Evolutionary conservation across 1,284 basidiomycete genomes (phyloP), one percentile per base, ranked within the genome.

Genomic region (Ustilago sp.): DNA sequence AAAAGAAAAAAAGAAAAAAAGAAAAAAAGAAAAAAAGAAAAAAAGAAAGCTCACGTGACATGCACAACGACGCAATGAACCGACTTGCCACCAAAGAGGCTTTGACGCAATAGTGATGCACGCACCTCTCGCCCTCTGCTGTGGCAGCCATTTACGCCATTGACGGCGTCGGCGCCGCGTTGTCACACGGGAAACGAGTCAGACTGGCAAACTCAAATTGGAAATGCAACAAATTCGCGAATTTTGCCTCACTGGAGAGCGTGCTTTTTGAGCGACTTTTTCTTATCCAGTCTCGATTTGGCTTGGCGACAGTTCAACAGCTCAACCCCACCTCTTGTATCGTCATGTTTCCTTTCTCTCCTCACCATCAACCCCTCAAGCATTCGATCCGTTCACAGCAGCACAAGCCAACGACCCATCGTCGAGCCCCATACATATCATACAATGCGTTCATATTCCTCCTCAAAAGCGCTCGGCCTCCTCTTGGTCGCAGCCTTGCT

Each of bases 401-500:
- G 13, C 17, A 34, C 34, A 12, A 61, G 50, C 55, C 50, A 45
- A n/a, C 39, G 36, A 23, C 1, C 13, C 47, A 3, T 35, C 58
- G 59, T 52, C 56, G 57, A 12, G 54, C 51, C 53, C 31, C 32
- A 23, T 8, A 51, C 32, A 60, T 41, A 39, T 13, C 39, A 60
- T 34, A 53, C n/a, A 7, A 72, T 72, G 69, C 63, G 41, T 34
- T 58, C 61, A 19, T 57, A 59, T 64, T 64, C 61, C 53, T 41
- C 59, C 34, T 50, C 61, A 43, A 50, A n/a, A 43, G 38, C 59
- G 57, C 67, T 69, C 11, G 51, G 63, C 50, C 59, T 68, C 19
- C 50, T 74, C 32, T 11, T 67, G 57, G 51, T 55, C 43, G 60
- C 63, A 55, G 74, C 65, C 15, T 50, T 59, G 28, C 61, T 71